Evolutionary conservation across 2,329 filamentous ascomycete genomes (phyloP).

Genomic region (Hymenoscyphus linearis): DNA sequence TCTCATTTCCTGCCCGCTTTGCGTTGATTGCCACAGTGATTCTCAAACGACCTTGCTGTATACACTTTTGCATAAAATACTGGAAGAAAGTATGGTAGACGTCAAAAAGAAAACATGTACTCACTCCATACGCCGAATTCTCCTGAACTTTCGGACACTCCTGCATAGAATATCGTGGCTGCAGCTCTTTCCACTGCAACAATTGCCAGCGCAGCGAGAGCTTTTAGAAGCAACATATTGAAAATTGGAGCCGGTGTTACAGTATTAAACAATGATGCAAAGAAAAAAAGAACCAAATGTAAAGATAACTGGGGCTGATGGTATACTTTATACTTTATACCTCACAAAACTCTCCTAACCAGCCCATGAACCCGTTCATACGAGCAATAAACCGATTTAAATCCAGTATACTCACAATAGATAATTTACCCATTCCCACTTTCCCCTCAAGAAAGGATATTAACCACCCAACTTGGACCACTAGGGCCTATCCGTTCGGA

Average conservation of each 20-base stretch:
- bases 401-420: neutral
- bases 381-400: neutral
- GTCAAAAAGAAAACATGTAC: neutral
- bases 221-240: conserved; percentile 19
- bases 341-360: neutral
- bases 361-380: neutral
- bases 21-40: neutral
- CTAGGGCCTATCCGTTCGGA: neutral
- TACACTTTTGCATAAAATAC: too few relatives aligned
- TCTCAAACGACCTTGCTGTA: too few relatives aligned
- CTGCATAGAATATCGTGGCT: conserved; percentile 44
- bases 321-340: neutral
- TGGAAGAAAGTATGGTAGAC: neutral
- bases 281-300: neutral
- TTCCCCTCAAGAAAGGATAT: neutral
- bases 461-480: neutral
- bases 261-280: neutral
- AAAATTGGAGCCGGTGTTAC: neutral
- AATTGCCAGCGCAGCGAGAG: conserved; percentile 11
- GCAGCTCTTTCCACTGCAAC: conserved; percentile 16
- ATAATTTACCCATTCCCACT: neutral
- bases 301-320: neutral
- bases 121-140: conserved; percentile 42
- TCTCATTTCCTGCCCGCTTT: neutral
- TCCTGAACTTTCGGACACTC: conserved; percentile 42